Percentiles rank a stretch among this genome's conserved stretches.
phyloP scores from a whole-genome alignment of 805 yeast species.

The Spathaspora sp. region DNA sequence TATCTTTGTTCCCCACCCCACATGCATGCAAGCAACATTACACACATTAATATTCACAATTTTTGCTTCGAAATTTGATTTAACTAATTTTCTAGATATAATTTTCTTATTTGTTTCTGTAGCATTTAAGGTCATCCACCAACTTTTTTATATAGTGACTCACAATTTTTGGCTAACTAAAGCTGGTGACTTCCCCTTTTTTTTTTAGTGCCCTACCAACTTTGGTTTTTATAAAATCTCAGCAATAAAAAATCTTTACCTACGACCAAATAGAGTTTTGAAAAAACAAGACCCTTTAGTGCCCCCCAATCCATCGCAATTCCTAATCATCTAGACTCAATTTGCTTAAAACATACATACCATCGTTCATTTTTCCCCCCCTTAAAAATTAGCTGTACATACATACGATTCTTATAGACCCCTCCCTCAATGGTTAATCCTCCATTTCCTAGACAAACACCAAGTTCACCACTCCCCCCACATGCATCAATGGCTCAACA shows the following conservation, averaged over 20 bases:
- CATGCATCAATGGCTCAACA: not conserved
- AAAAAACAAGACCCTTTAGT: not conserved
- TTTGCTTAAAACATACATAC: not conserved
- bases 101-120: not conserved
- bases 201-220: not conserved
- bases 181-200: not conserved
- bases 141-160: not conserved
- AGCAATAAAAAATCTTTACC: too few species aligned
- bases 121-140: too few species aligned
- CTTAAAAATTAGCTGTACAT: not conserved
- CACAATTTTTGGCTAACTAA: not conserved
- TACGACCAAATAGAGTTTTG: not conserved
- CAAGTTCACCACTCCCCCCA: slow-evolving; percentile 10
- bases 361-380: not conserved
- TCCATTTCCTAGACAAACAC: slow-evolving; percentile 16
- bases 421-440: slow-evolving; percentile 14
- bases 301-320: not conserved
- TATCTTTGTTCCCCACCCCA: not conserved
- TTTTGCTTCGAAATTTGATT: too few species aligned
- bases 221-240: too few species aligned
- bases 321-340: not conserved
- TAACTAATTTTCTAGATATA: too few species aligned
- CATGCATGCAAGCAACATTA: not conserved
- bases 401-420: not conserved
- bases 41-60: too few species aligned